A percentile compares a stretch with the other conserved stretches of the same genome.
Evolutionary conservation across 1,284 basidiomycete genomes (phyloP).

Genomic region (Microbotryum silenes-acaulis): DNA sequence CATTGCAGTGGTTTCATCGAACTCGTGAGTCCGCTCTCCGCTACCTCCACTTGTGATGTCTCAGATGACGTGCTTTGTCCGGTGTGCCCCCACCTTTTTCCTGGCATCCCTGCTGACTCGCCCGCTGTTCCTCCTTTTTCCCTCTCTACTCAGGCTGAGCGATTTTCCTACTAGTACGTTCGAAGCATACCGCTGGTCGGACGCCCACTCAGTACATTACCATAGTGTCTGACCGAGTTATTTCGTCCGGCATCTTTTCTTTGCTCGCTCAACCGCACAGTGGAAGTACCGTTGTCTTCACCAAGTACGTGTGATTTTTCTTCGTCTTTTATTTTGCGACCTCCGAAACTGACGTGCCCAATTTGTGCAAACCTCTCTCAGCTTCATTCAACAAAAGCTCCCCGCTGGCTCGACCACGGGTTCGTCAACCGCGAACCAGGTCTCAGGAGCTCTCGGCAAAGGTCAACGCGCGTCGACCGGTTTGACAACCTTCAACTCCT

Average conservation of each 20-base stretch:
- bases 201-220: too few relatives aligned
- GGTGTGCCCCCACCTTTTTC: background rate
- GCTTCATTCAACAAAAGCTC: constrained; percentile 40
- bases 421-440: constrained; percentile 3
- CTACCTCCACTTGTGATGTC: background rate
- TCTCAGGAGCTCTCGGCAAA: constrained; percentile 43
- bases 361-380: constrained; percentile 25
- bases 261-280: too few relatives aligned
- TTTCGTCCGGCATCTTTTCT: too few relatives aligned
- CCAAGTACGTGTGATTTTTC: constrained; percentile 1
- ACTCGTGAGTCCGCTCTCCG: background rate
- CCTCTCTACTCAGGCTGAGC: constrained; percentile 52
- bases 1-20: constrained; percentile 12
- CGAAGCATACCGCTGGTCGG: too few relatives aligned
- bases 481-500: constrained; percentile 28
- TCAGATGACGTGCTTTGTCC: background rate
- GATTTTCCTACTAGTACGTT: constrained; percentile 55
- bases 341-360: background rate
- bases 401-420: constrained; percentile 31
- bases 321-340: too few relatives aligned
- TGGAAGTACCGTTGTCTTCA: constrained; percentile 43
- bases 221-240: too few relatives aligned
- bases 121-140: background rate
- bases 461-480: constrained; percentile 47
- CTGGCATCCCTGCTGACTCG: too few relatives aligned